Percentiles rank a stretch among this genome's conserved stretches.
These are phyloP conservation scores for Mesostigma viride DNA, from an alignment of 139 green algal species.

Conservation along the genomic window DNA sequence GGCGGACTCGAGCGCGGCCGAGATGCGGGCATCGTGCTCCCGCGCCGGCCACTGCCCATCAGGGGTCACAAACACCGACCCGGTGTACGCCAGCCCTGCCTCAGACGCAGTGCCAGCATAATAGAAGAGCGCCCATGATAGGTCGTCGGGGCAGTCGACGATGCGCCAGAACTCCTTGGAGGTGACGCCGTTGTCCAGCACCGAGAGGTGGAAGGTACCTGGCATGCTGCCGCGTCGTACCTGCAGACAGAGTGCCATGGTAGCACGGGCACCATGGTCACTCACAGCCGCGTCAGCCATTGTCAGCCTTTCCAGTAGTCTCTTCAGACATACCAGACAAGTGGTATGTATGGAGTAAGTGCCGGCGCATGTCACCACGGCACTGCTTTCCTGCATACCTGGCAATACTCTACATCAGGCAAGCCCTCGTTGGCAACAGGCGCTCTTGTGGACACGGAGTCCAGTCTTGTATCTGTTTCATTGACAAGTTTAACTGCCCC, in stretches of 20 bases:
- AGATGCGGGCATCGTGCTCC: constrained; percentile 12
- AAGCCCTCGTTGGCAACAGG: too few species aligned
- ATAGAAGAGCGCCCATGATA: constrained; percentile 70
- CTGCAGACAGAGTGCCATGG: too few species aligned
- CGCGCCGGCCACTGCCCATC: constrained; percentile 24
- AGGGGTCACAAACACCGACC: constrained; percentile 23
- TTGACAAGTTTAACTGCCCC: too few species aligned
- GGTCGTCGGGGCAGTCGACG: constrained; percentile 65
- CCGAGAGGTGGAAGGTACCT: constrained; percentile 31
- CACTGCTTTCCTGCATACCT: too few species aligned
- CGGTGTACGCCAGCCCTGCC: constrained; percentile 31
- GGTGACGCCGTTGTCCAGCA: constrained; percentile 83
- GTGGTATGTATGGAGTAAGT: too few species aligned
- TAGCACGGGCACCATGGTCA: too few species aligned
- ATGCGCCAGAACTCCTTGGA: constrained; percentile 76
- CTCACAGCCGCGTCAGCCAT: background rate
- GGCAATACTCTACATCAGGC: too few species aligned
- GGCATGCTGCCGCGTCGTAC: background rate
- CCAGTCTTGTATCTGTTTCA: too few species aligned
- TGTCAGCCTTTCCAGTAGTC: too few species aligned
- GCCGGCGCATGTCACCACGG: too few species aligned
- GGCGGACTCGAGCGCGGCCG: constrained; percentile 12
- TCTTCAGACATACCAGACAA: too few species aligned
- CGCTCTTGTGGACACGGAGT: too few species aligned
- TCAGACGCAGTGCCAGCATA: constrained; percentile 40